These are phyloP conservation scores for Sphagnum magellanicum DNA, from an alignment of 228 moss, liverwort and hornwort species.

Conservation along the genomic window DNA sequence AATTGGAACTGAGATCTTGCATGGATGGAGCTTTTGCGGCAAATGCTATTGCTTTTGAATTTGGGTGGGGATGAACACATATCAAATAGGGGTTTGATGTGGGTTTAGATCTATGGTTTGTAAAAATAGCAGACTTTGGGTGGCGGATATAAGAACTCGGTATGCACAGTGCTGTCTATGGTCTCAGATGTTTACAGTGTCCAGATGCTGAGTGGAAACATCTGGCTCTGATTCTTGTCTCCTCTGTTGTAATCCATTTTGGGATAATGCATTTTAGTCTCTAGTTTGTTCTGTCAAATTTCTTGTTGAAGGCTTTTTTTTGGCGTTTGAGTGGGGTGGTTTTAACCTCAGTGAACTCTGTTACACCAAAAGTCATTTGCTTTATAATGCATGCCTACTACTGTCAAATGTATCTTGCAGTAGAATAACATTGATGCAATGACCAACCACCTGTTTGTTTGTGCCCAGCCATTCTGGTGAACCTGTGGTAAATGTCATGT, in stretches of 20 bases:
- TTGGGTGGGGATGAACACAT: conserved; percentile 23
- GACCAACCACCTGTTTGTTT: conserved; percentile 3
- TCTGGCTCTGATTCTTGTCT: conserved; percentile 21
- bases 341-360: neutral
- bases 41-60: conserved; percentile 28
- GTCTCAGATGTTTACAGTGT: conserved; percentile 24
- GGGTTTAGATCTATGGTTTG: conserved; percentile 42
- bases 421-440: conserved; percentile 1
- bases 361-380: neutral
- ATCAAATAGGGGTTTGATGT: conserved; percentile 25
- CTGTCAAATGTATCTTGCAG: neutral
- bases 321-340: neutral
- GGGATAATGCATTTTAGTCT: conserved; percentile 14
- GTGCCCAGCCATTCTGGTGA: neutral
- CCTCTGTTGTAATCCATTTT: conserved; percentile 23
- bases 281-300: no score
- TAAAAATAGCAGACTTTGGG: conserved; percentile 42
- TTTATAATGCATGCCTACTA: neutral
- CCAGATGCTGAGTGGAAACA: conserved; percentile 15
- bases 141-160: conserved; percentile 10
- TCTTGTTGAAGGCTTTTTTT: neutral
- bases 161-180: conserved; percentile 16
- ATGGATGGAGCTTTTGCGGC: conserved; percentile 18
- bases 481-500: neutral
- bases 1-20: conserved; percentile 11